A percentile compares a stretch with the other conserved stretches of the same genome.
Conservation (phyloP, 768 basidiomycete species). For the Collybia sordida region DNA sequence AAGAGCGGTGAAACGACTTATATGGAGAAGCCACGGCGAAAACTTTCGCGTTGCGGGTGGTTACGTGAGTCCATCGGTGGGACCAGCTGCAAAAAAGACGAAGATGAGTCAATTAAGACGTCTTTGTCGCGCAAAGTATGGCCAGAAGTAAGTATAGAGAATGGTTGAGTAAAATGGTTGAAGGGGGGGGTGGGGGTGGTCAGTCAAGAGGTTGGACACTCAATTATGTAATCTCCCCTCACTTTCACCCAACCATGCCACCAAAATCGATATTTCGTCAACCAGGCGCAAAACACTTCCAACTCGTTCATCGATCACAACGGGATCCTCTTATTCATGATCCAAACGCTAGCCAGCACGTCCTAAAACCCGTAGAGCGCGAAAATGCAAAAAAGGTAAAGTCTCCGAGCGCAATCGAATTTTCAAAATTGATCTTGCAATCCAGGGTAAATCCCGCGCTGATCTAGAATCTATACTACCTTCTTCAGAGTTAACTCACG, state of each 20-base stretch:
- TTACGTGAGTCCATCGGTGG: constrained; percentile 46
- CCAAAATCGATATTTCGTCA: constrained; percentile 86
- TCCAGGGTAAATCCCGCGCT: constrained; percentile 76
- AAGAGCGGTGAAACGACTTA: constrained; percentile 55
- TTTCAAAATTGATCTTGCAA: constrained; percentile 13
- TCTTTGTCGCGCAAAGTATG: constrained; percentile 14
- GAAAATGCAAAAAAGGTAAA: constrained; percentile 68
- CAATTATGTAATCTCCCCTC: constrained; percentile 34
- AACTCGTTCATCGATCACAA: constrained; percentile 95
- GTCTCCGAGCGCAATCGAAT: constrained; percentile 6
- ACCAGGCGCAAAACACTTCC: constrained; percentile 90
- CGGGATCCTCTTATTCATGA: constrained; percentile 95
- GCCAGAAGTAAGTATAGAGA: constrained; percentile 6
- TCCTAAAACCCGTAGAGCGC: constrained; percentile 81
- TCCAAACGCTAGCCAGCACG: constrained; percentile 82
- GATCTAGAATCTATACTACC: constrained; percentile 68
- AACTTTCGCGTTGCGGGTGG: constrained; percentile 74
- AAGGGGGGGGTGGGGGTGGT: constrained; percentile 12
- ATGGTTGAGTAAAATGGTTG: constrained; percentile 9
- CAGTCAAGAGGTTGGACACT: constrained; percentile 13
- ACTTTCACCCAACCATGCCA: constrained; percentile 50
- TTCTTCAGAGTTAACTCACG: constrained; percentile 46
- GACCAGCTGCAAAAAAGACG: constrained; percentile 10
- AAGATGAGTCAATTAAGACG: constrained; percentile 26
- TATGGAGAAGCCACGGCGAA: constrained; percentile 86